Percentiles rank a stretch among this genome's conserved stretches.
These are phyloP conservation scores for Staphylotrichum longicolle DNA, from an alignment of 495 filamentous ascomycete species.

Conservation along the genomic window DNA sequence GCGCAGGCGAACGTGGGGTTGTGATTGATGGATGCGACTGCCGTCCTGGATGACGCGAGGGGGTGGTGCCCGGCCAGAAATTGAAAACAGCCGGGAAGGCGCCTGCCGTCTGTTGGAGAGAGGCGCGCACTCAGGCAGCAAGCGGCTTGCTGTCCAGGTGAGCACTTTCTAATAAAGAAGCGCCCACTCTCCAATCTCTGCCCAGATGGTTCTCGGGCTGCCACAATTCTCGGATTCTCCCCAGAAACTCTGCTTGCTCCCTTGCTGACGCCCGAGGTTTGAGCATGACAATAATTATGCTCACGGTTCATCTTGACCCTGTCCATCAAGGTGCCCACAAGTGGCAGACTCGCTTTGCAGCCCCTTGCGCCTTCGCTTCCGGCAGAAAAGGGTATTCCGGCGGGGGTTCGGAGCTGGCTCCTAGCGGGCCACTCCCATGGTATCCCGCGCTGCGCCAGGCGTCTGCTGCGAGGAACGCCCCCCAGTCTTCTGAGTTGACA, in stretches of 20 bases:
- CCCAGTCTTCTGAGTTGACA: too few species aligned
- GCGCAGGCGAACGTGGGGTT: constrained; percentile 21
- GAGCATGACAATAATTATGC: too few species aligned
- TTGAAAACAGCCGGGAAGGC: constrained; percentile 14
- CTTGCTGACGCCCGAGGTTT: too few species aligned
- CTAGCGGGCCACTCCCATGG: neutral
- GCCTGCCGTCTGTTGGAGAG: constrained; percentile 17
- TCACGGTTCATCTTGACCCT: neutral
- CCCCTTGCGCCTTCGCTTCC: neutral
- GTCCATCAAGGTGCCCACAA: constrained; percentile 7
- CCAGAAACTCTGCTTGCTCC: neutral
- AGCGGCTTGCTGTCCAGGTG: constrained; percentile 16
- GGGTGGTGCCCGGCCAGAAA: neutral
- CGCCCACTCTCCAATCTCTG: constrained; percentile 13
- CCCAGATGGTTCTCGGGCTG: neutral
- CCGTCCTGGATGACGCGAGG: constrained; percentile 12
- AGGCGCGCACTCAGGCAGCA: constrained; percentile 1
- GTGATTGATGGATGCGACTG: constrained; percentile 23
- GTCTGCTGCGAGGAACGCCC: neutral
- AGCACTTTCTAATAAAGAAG: constrained; percentile 21
- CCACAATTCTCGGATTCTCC: neutral
- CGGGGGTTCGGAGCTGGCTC: neutral
- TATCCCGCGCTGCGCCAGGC: neutral
- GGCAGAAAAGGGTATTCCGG: neutral
- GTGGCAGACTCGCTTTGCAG: neutral